phyloP scores from a whole-genome alignment of 345 rosid genomes.

The Eucalyptus camaldulensis region DNA sequence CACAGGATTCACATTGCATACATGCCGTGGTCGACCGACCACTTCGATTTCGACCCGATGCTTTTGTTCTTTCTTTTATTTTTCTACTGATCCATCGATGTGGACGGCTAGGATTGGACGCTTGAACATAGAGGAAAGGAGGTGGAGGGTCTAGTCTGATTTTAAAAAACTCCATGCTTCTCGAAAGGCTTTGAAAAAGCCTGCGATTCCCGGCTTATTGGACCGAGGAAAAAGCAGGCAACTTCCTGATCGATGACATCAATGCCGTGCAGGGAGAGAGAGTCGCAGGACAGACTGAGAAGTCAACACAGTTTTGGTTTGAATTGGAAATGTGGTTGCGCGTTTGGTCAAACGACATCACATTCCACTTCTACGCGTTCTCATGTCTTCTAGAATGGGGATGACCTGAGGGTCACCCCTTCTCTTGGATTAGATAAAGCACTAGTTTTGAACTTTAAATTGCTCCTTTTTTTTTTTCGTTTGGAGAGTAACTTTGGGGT shows the following conservation, averaged over 20 bases:
- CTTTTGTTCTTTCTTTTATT: neutral
- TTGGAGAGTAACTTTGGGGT: neutral
- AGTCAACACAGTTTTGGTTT: neutral
- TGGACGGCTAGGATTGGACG: neutral
- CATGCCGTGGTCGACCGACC: neutral
- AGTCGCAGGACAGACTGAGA: neutral
- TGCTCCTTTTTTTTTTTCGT: neutral
- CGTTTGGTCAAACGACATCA: neutral
- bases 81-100: neutral
- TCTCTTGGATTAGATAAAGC: neutral
- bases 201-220: neutral
- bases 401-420: neutral
- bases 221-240: neutral
- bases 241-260: neutral
- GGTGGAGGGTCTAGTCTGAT: neutral
- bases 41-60: neutral
- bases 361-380: neutral
- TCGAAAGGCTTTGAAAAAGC: neutral
- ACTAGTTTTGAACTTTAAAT: neutral
- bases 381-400: neutral
- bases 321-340: neutral
- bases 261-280: neutral
- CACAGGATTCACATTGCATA: neutral
- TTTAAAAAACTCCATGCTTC: neutral
- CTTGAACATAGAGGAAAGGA: neutral